Evolutionary conservation across 2,329 filamentous ascomycete genomes (phyloP), one percentile per base, ranked within the genome.

Genomic region (Endothia cerciana): DNA sequence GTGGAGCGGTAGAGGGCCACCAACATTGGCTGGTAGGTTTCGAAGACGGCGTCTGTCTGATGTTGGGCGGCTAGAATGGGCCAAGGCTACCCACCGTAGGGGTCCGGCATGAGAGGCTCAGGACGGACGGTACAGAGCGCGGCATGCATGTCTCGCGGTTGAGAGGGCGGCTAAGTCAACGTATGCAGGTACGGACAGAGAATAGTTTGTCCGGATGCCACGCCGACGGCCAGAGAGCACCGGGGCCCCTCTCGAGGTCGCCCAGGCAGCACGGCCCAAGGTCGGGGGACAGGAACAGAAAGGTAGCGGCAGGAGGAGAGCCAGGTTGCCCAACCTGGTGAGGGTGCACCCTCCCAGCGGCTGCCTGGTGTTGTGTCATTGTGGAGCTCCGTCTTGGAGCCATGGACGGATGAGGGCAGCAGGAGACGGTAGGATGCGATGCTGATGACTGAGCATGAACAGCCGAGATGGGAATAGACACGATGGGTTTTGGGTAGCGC

Each of bases 11-110:
- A 75, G 80, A 71, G 75, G 77, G 76, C 76, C 74, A 74, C 77
- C 77, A 78, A 82, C 79, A 86, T 85, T 86, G 84, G 84, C 78
- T 80, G 74, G 72, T 71, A 69, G 71, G 72, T 72, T 72, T 76
- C 72, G 75, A 74, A 38, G 73, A 78, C 77, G 79, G 81, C 80
- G 80, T 80, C 75, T 82, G 80, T 83, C 77, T 82, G 77, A 75
- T 76, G 76, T 73, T 72, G 78, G 80, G 81, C 80, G 80, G 80
- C 76, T 82, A 83, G 72, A 70, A 75, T 72, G 69, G 71, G 70
- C 67, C 68, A 73, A 70, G 47, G 28, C 2, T 51, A 22, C 47
- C 33, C 10, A 71, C 51, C 30, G 30, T 28, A 55, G 36, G 51
- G 69, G 66, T 58, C 68, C 53, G 4, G 40, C 30, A 59, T 53